phyloP scores from a whole-genome alignment of 2,329 filamentous ascomycete genomes.

The Metarhizium album region DNA sequence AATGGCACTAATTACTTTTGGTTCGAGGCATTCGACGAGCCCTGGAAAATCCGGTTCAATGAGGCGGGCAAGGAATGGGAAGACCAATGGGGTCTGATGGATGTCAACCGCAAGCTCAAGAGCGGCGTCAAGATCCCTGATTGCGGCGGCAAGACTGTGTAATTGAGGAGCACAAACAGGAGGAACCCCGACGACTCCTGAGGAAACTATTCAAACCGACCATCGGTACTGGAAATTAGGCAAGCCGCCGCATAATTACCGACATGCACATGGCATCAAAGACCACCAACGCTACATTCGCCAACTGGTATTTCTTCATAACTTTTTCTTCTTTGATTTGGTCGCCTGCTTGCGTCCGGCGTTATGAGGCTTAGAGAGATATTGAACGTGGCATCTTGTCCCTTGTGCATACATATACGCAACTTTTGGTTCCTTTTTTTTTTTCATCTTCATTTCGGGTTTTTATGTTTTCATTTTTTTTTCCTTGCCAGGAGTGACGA shows the following conservation, averaged over 20 bases:
- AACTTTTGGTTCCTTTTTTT: too few relatives aligned
- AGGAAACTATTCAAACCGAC: not conserved
- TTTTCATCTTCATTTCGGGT: too few relatives aligned
- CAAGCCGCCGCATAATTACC: not conserved
- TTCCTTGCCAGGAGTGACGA: too few relatives aligned
- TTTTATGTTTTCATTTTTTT: too few relatives aligned
- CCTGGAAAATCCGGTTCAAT: conserved; percentile 80
- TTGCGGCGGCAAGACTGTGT: conserved; percentile 64
- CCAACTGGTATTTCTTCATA: too few relatives aligned
- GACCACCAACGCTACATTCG: too few relatives aligned
- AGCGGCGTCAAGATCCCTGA: conserved; percentile 74
- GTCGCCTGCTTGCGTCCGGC: too few relatives aligned
- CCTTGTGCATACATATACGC: too few relatives aligned
- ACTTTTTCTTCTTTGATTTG: too few relatives aligned
- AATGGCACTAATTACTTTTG: conserved; percentile 93
- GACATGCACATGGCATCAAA: not conserved
- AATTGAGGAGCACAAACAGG: conserved; percentile 2
- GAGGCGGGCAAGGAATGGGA: conserved; percentile 66
- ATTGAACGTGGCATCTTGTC: too few relatives aligned
- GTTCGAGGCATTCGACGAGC: conserved; percentile 96
- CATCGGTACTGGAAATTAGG: not conserved
- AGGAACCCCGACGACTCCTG: not conserved
- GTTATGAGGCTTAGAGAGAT: too few relatives aligned
- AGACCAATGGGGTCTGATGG: conserved; percentile 90
- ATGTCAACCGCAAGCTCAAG: conserved; percentile 76